Evolutionary conservation across 176 grass and related monocot genomes (phyloP).

Genomic region (Raddia distichophylla): DNA sequence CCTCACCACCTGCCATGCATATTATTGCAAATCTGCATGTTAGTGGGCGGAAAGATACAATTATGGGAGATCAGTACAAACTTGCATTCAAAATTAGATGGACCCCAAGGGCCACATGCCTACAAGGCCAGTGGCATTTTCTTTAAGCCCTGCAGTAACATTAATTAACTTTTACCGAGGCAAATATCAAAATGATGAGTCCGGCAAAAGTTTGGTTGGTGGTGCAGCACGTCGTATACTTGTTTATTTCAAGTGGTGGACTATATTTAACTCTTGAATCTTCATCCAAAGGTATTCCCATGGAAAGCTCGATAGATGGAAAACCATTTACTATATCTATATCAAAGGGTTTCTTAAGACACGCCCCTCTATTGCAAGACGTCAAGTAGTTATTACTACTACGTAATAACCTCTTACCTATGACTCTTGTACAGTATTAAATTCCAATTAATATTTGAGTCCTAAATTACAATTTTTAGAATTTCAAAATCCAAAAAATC

Average conservation of each 20-base stretch:
- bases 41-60: neutral
- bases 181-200: neutral
- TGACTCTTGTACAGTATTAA: too few species aligned
- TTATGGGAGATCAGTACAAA: neutral
- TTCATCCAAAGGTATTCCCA: neutral
- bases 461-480: too few species aligned
- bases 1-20: conserved; percentile 41
- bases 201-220: neutral
- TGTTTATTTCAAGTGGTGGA: neutral
- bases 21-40: too few species aligned
- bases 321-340: too few species aligned
- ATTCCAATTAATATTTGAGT: too few species aligned
- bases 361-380: too few species aligned
- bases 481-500: too few species aligned
- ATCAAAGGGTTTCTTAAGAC: too few species aligned
- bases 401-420: too few species aligned
- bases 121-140: neutral
- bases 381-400: too few species aligned
- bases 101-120: neutral
- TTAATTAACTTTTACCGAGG: neutral
- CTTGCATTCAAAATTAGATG: neutral
- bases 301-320: too few species aligned
- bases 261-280: neutral
- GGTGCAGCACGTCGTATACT: neutral
- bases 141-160: too few species aligned